Evolutionary conservation across 441 rosid genomes (phyloP).

Genomic region (Erodium texanum): DNA sequence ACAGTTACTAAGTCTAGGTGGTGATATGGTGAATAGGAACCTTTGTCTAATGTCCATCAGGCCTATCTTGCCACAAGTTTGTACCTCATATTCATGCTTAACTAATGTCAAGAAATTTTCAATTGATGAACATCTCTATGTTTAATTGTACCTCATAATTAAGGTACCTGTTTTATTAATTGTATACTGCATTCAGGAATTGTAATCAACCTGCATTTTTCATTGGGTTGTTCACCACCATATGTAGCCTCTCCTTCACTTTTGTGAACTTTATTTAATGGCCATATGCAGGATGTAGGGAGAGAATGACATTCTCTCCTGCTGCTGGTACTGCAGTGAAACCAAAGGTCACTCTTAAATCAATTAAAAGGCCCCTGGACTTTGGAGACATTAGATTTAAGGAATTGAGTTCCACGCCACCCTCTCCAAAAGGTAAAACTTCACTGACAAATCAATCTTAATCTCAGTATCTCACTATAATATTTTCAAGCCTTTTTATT

Average conservation of each 20-base stretch:
- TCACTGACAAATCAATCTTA: constrained; percentile 13
- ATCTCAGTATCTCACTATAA: constrained; percentile 14
- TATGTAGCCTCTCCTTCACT: not conserved
- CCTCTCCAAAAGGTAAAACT: constrained; percentile 46
- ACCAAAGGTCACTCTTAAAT: constrained; percentile 29
- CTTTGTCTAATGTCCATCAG: not conserved
- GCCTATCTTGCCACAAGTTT: not conserved
- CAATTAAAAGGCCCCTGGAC: constrained; percentile 37
- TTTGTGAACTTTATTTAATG: constrained; percentile 19
- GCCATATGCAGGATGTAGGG: constrained; percentile 30
- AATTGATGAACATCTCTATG: not conserved
- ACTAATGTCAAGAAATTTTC: not conserved
- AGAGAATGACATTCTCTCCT: constrained; percentile 26
- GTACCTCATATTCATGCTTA: not conserved
- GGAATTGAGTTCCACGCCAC: constrained; percentile 30
- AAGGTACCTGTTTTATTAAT: not conserved
- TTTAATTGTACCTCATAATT: no score
- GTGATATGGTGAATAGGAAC: not conserved
- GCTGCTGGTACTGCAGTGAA: constrained; percentile 29
- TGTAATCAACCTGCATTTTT: constrained; percentile 2
- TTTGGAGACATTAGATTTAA: constrained; percentile 28
- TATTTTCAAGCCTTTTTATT: constrained; percentile 8
- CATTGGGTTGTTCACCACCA: not conserved
- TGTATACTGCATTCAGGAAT: not conserved
- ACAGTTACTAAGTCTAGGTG: not conserved